Base-by-base conservation (phyloP, 2,329 filamentous ascomycete genomes). In the Talaromyces marneffei region DNA sequence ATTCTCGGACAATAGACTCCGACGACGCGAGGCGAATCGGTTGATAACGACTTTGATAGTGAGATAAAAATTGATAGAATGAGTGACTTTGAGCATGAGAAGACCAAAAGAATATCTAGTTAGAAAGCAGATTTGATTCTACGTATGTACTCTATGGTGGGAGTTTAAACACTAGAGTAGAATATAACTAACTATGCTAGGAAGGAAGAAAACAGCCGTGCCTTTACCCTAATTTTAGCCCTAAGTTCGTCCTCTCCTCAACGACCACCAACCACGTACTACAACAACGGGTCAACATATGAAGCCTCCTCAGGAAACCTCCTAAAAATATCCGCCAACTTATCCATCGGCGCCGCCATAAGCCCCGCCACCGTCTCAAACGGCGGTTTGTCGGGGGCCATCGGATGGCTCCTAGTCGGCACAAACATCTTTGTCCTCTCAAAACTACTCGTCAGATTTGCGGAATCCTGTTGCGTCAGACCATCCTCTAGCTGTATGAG, bases 301-400 rank as follows among this genome's bases (percentile, higher is more conserved):
- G 3, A 48, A 29, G n/a, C 23, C 42, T 67, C 61, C 29, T 70
- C 68, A 5, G 82, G 82, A 65, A 85, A 87, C 67, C 80, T 82
- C 18, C 79, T 72, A 64, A 86, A 84, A 4, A 85, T 57, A 69
- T 87, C 83, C 40, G 72, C 73, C 31, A 87, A 63, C 62, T 78
- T 79, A 68, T 87, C 85, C 20, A 87, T 74, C 0, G 84, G 84
- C 16, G 84, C 82, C 0, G 80, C 72, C 69, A 87, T 63, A 20
- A 87, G 65, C 0, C 81, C 83, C 61, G 78, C 78, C 0, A 78
- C 81, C 0, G 80, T 83, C 75, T 86, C 83, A 62, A 84, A 86
- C 0, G 80, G 81, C 2, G 82, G 82, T 37, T 78, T 77, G 63
- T 82, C 77, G 0, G 80, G 79, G 2, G 79, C 76, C 12, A 66